phyloP scores from a whole-genome alignment of 331 rosid species.

The Acacia pycnantha region DNA sequence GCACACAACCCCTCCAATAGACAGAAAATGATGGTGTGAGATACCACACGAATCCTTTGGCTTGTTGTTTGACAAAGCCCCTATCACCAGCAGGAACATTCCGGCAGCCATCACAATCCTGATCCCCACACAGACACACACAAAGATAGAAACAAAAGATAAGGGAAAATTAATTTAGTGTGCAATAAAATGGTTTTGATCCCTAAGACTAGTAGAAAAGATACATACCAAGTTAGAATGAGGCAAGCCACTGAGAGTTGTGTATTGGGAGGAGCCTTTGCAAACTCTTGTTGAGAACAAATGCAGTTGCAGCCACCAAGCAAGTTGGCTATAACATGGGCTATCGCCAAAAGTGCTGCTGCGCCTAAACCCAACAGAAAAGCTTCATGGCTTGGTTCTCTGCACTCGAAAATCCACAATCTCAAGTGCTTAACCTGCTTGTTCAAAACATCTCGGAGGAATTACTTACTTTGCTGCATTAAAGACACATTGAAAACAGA shows the following conservation, averaged over 20 bases:
- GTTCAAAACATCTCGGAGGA: neutral
- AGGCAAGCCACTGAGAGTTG: slow-evolving; percentile 85
- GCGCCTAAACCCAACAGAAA: slow-evolving; percentile 78
- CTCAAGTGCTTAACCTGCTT: slow-evolving; percentile 76
- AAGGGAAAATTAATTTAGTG: neutral
- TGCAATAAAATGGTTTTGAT: neutral
- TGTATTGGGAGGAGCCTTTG: slow-evolving; percentile 63
- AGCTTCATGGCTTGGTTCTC: slow-evolving; percentile 85
- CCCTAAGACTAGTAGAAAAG: neutral
- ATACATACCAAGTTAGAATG: slow-evolving; percentile 71
- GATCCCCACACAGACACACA: slow-evolving; percentile 17
- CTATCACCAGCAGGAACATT: slow-evolving; percentile 85
- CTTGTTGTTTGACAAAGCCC: slow-evolving; percentile 72
- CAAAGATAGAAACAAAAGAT: neutral
- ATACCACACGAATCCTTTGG: slow-evolving; percentile 83
- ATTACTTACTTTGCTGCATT: neutral
- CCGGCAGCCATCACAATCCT: slow-evolving; percentile 83
- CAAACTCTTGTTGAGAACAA: slow-evolving; percentile 65
- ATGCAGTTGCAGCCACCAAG: slow-evolving; percentile 81
- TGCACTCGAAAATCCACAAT: slow-evolving; percentile 92
- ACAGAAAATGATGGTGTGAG: slow-evolving; percentile 90
- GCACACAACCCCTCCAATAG: slow-evolving; percentile 89
- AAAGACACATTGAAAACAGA: neutral
- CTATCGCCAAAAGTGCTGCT: slow-evolving; percentile 58
- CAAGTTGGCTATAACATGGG: slow-evolving; percentile 74